Percentiles rank a stretch among this genome's conserved stretches.
Conservation (phyloP, 2,329 filamentous ascomycete genomes). For the Triangularia verruculosa region DNA sequence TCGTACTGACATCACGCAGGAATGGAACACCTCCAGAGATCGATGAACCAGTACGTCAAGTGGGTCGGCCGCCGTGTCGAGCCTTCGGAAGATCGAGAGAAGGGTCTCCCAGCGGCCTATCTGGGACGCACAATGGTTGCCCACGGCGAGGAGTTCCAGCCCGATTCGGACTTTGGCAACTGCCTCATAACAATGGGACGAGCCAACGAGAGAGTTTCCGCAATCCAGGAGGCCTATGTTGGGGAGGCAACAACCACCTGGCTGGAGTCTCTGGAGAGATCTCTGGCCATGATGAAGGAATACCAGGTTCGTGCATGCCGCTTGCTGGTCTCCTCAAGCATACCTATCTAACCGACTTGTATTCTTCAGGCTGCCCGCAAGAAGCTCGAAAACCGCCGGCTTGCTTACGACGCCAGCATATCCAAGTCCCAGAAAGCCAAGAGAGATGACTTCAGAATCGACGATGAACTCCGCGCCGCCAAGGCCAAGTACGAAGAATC, state of each 20-base stretch:
- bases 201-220: conserved; percentile 82
- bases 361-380: conserved; percentile 67
- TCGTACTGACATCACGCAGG: conserved; percentile 48
- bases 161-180: conserved; percentile 85
- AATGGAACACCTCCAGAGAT: conserved; percentile 84
- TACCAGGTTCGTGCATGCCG: conserved; percentile 67
- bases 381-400: conserved; percentile 85
- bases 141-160: conserved; percentile 91
- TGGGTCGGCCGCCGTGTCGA: conserved; percentile 82
- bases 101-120: conserved; percentile 73
- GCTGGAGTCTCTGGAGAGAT: conserved; percentile 89
- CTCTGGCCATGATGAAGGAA: conserved; percentile 92
- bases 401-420: conserved; percentile 87
- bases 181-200: conserved; percentile 78
- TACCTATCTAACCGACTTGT: conserved; percentile 17
- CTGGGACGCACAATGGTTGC: conserved; percentile 81
- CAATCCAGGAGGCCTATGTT: conserved; percentile 81
- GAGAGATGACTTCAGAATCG: conserved; percentile 87
- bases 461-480: conserved; percentile 86
- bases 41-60: conserved; percentile 83
- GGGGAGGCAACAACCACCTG: conserved; percentile 75
- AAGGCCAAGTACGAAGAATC: conserved; percentile 97
- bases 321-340: neutral
- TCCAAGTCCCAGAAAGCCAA: conserved; percentile 91
- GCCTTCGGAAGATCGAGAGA: conserved; percentile 78